Evolutionary conservation across 164 flowering plant genomes (phyloP).

Genomic region (Vitis amurensis): DNA sequence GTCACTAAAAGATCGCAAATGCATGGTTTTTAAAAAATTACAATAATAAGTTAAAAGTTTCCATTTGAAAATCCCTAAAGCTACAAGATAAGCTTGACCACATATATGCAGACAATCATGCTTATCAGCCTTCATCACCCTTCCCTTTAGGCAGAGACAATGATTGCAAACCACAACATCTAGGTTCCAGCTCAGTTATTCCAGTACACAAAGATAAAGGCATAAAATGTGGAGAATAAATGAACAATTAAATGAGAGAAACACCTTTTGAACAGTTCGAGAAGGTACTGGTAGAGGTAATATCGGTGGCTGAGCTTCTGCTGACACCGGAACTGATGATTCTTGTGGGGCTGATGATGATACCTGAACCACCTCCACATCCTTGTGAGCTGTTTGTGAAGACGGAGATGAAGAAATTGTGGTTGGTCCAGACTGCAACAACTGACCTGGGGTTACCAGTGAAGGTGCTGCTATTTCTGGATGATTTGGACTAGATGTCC

Average conservation of each 20-base stretch:
- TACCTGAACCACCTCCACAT: conserved; percentile 70
- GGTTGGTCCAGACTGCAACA: conserved; percentile 55
- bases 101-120: too few relatives aligned
- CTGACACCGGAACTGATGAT: conserved; percentile 31
- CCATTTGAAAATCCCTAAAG: too few relatives aligned
- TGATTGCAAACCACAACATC: too few relatives aligned
- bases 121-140: too few relatives aligned
- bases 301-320: conserved; percentile 68
- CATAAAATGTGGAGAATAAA: not conserved
- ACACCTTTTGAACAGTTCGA: conserved; percentile 49
- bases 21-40: too few relatives aligned
- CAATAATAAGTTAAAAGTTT: too few relatives aligned
- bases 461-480: conserved; percentile 47
- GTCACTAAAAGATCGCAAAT: too few relatives aligned
- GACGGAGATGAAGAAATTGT: conserved; percentile 39
- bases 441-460: conserved; percentile 69
- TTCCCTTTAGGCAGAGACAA: too few relatives aligned
- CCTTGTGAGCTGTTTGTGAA: conserved; percentile 49
- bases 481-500: conserved; percentile 37
- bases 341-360: conserved; percentile 34
- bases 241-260: not conserved
- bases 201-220: not conserved
- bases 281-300: conserved; percentile 58
- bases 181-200: too few relatives aligned
- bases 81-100: too few relatives aligned